Conservation (phyloP, 176 grass and related monocot genomes). For the Paspalum vaginatum region DNA sequence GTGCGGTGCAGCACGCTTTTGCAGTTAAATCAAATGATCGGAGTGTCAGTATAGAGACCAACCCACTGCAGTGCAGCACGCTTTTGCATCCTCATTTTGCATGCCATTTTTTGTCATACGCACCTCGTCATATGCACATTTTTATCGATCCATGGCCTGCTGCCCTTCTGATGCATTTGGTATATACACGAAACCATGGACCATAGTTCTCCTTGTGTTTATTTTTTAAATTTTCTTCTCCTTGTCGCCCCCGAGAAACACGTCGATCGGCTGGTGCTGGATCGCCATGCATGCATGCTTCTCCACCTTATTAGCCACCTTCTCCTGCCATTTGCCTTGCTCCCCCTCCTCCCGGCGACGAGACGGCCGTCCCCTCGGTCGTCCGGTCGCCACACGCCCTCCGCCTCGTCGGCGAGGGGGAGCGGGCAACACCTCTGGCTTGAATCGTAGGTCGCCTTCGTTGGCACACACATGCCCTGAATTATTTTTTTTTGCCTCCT, state of each 20-base stretch:
- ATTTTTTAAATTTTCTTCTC: not conserved
- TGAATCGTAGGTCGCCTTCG: slow-evolving; percentile 5
- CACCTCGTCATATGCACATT: too few species aligned
- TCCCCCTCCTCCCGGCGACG: slow-evolving; percentile 2
- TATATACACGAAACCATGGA: too few species aligned
- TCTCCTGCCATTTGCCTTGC: not conserved
- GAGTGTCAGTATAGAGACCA: too few species aligned
- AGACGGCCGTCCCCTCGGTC: slow-evolving; percentile 13
- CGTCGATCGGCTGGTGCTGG: not conserved
- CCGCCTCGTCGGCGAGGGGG: slow-evolving; percentile 11
- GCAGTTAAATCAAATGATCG: too few species aligned
- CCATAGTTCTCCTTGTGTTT: too few species aligned
- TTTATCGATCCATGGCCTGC: too few species aligned
- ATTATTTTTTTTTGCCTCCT: not conserved
- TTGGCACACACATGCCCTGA: not conserved
- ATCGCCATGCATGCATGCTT: not conserved
- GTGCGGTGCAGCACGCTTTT: too few species aligned
- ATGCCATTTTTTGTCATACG: too few species aligned
- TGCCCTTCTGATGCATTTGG: too few species aligned
- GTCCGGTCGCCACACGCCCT: not conserved
- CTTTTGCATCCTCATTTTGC: too few species aligned
- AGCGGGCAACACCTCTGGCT: slow-evolving; percentile 12
- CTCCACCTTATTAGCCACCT: not conserved
- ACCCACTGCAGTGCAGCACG: too few species aligned
- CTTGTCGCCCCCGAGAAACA: slow-evolving; percentile 16